Base-by-base conservation (phyloP, 2,329 filamentous ascomycete genomes). In the Tolypocladium paradoxum region DNA sequence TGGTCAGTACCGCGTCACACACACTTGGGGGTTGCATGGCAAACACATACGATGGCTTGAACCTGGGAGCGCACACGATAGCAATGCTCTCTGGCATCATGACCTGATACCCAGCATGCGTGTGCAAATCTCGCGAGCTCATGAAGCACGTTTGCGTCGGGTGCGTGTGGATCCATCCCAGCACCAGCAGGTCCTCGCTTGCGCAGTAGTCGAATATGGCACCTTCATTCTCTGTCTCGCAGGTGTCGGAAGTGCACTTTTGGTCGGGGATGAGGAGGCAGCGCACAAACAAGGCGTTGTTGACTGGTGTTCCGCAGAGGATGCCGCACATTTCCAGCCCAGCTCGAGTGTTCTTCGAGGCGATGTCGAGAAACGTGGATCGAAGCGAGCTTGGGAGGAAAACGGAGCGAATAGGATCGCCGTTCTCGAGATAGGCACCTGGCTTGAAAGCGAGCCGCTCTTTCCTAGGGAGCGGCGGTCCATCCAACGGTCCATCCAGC, bases 101-200 rank as follows among this genome's bases (percentile, higher is more conserved):
- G 55, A 93, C 84, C 70, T 99, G 93, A 67, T 96, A 97, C 12
- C 90, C 90, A 3, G 85, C 85, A 65, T 96, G 92, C 0, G 95
- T 99, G 65, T 99, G 93, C 59, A 97, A 67, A 65, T 99, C 93
- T 49, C 92, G 78, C 49, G 87, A 93, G 66, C 90, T 96, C 88
- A 99, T 95, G 68, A 99, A 99, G 69, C 93, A 99, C 0, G 90
- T 95, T 71, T 99, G 93, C 0, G 87, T 90, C 0, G 93, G 93
- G 67, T 99, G 93, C 0, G 93, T 99, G 66, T 99, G 93, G 56
- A 99, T 99, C 93, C 93, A 99, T 38, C 92, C 92, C 6, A 96
- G 78, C 51, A 95, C 83, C 68, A 96, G 81, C 36, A 97, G 71
- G 56, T 95, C 88, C 63, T 95, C 82, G 6, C 77, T 78, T 61